phyloP scores from a whole-genome alignment of 768 basidiomycete genomes.

The Suillus bovinus region DNA sequence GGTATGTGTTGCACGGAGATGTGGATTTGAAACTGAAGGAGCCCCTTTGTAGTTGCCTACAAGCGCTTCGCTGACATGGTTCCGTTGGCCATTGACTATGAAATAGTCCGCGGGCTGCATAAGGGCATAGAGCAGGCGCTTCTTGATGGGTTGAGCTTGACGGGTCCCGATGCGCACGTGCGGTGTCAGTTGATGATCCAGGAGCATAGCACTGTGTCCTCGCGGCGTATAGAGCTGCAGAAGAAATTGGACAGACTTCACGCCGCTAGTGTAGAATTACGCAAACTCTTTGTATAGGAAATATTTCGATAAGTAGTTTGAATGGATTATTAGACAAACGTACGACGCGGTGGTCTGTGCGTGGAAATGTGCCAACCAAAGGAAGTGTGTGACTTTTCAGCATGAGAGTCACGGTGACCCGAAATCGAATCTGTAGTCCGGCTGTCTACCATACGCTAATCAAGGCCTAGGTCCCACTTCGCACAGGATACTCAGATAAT shows the following conservation, averaged over 20 bases:
- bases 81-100: conserved; percentile 42
- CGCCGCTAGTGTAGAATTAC: conserved; percentile 44
- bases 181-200: conserved; percentile 54
- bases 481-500: conserved; percentile 34
- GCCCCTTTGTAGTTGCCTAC: conserved; percentile 41
- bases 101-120: conserved; percentile 46
- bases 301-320: not conserved
- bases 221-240: conserved; percentile 45
- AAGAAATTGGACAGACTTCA: conserved; percentile 54
- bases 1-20: conserved; percentile 39
- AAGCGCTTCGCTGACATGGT: conserved; percentile 47
- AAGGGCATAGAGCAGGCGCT: conserved; percentile 47
- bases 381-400: conserved; percentile 9
- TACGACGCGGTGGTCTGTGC: conserved; percentile 30
- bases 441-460: conserved; percentile 39
- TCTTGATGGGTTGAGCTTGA: conserved; percentile 50
- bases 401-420: conserved; percentile 21
- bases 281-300: conserved; percentile 13
- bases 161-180: conserved; percentile 43
- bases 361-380: conserved; percentile 6
- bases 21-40: not conserved
- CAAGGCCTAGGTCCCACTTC: conserved; percentile 37
- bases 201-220: conserved; percentile 47
- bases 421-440: conserved; percentile 26
- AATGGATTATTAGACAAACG: not conserved